Base-by-base conservation (phyloP, 805 yeast species). In the Suhomyces prunicola region DNA sequence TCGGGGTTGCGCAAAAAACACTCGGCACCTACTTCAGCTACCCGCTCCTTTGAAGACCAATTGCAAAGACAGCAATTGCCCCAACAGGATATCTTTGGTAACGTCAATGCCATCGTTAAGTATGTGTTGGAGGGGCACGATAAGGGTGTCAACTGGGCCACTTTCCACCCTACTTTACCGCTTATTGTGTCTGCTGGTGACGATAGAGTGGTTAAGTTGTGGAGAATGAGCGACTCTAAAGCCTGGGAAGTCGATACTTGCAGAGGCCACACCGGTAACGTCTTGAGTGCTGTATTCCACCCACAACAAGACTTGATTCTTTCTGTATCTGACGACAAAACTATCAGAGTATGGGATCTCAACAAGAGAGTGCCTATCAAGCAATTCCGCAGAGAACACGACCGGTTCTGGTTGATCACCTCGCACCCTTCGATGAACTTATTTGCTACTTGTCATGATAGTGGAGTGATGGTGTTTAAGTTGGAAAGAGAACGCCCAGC, bases 191-290 rank as follows among this genome's bases (percentile, higher is more conserved):
- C 97, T 15, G 96, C 93, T 63, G 96, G 96, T 70, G 99, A 94
- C 69, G 99, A 94, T 68, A 83, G 98, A 60, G 86, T 93, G 59
- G 90, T 94, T 53, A 93, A 93, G 71, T 78, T 96, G 59, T 94
- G 99, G 99, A 83, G 98, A 73, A 90, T 91, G 97, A 86, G 91
- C 64, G 97, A 94, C 60, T 85, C 96, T 36, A 90, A 92, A 73
- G 99, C 99, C 23, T 94, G 98, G 98, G 99, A 96, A 71, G 96
- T 96, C 54, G 99, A 94, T 69, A 89, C 97, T 26, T 93, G 97
- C 72, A 84, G 99, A 66, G 99, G 99, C 52, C 99, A 94, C 72
- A 89, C 97, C 27, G 92, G 92, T 66, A 91, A 89, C 68, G 97
- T 94, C 50, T 85, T 91, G 49, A 79, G 94, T 70, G 91, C 90